Evolutionary conservation across 495 filamentous ascomycete species (phyloP).

Genomic region (Annulohypoxylon bovei): DNA sequence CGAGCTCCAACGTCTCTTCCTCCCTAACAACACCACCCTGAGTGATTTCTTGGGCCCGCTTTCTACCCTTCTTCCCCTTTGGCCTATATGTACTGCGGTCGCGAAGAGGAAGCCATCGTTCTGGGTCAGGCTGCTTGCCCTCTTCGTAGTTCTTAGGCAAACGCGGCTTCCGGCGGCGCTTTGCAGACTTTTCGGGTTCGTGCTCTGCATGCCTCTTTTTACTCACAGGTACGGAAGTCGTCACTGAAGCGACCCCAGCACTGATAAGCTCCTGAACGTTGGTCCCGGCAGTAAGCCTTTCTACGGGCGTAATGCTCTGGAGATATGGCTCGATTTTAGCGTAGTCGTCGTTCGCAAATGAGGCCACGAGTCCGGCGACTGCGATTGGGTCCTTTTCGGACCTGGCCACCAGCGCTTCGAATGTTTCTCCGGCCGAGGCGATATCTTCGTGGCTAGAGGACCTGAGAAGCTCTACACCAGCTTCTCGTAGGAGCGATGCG

Average conservation of each 20-base stretch:
- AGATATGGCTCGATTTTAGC: slow-evolving; percentile 67
- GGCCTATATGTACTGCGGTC: slow-evolving; percentile 90
- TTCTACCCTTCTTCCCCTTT: slow-evolving; percentile 91
- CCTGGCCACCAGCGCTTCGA: slow-evolving; percentile 70
- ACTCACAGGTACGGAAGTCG: slow-evolving; percentile 49
- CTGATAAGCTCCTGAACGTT: slow-evolving; percentile 76
- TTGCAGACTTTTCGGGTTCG: slow-evolving; percentile 66
- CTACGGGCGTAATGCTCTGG: slow-evolving; percentile 70
- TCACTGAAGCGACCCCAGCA: slow-evolving; percentile 75
- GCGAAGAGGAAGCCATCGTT: slow-evolving; percentile 90
- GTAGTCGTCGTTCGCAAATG: slow-evolving; percentile 75
- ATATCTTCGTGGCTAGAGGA: slow-evolving; percentile 75
- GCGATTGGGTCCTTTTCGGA: slow-evolving; percentile 71
- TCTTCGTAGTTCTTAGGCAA: slow-evolving; percentile 82
- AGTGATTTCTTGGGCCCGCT: slow-evolving; percentile 76
- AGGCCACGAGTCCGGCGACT: slow-evolving; percentile 83
- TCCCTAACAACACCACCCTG: slow-evolving; percentile 84
- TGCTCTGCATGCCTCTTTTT: slow-evolving; percentile 69
- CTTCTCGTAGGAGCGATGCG: slow-evolving; percentile 75
- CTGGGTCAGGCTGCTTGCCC: slow-evolving; percentile 81
- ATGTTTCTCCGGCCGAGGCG: slow-evolving; percentile 74
- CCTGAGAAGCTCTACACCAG: slow-evolving; percentile 79
- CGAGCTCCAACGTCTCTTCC: slow-evolving; percentile 70
- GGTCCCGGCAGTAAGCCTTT: slow-evolving; percentile 70
- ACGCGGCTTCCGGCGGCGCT: slow-evolving; percentile 75